Evolutionary conservation across 371 early-diverging fungal species (phyloP), one percentile per base, ranked within the genome.

Genomic region (Apophysomyces elegans): DNA sequence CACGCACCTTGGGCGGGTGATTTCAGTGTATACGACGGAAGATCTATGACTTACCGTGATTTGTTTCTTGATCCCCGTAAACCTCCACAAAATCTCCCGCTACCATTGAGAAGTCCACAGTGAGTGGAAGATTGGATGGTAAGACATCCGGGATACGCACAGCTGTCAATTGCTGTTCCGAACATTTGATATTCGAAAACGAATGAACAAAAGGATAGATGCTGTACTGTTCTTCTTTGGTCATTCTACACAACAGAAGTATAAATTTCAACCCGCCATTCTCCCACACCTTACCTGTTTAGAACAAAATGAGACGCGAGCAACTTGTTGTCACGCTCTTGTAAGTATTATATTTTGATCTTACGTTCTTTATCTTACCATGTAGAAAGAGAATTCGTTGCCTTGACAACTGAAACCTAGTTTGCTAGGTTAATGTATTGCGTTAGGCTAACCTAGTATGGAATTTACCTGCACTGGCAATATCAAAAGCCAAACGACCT

Each of bases 21-120:
- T 59, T 35, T 62, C 44, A 50, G 21, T 50, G 54, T 50, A 50
- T n/a, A 21, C 54, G 21, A 50, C 46, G 54, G n/a, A 47, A 13
- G 9, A 1, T 37, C 26, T 36, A 9, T 21, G 5, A 16, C 64
- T 46, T 74, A 84, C 88, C 89, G 44, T 67, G 64, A 36, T 89
- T 84, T 4, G 86, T 78, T 1, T 69, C 60, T 46, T 77, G 76
- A 0, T 78, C 74, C 6, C 84, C 77, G 67, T 96, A 97, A 14
- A 95, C 90, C 73, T 97, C 96, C 37, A 91, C 63, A 77, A 98
- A 98, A 74, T 98, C 99, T 54, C 99, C 99, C 6, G 96, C 97
- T 1, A 91, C 91, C 97, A 98, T 97, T 4, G 95, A 95, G 67
- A 97, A 98, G 63, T 93, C 92, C 0, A 88, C 91, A 2, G 83